A percentile compares a stretch with the other conserved stretches of the same genome.
Conservation (phyloP, 2,329 filamentous ascomycete species). For the Pleurostoma richardsiae region DNA sequence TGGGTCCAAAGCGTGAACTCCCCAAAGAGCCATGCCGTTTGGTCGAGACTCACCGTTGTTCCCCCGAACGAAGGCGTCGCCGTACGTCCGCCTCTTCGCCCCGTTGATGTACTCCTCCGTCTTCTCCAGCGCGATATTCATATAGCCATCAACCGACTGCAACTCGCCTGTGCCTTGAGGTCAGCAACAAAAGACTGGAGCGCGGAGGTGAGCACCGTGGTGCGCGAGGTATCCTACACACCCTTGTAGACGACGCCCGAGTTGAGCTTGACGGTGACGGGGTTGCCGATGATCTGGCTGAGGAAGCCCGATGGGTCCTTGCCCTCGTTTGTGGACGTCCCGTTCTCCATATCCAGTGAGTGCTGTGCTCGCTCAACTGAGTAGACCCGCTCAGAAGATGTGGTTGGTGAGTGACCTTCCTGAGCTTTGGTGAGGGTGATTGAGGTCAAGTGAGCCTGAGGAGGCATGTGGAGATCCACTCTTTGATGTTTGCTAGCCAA, state of each 20-base stretch:
- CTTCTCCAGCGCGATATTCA: constrained; percentile 98
- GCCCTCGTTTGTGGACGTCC: constrained; percentile 60
- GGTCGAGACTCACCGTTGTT: constrained; percentile 70
- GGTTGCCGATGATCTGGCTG: constrained; percentile 87
- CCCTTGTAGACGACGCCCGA: constrained; percentile 98
- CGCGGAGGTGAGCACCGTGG: background rate
- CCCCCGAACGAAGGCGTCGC: constrained; percentile 90
- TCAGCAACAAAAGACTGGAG: background rate
- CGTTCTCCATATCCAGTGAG: constrained; percentile 69
- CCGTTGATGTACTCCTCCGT: constrained; percentile 90
- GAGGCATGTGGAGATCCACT: too few relatives aligned
- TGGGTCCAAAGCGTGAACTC: too few relatives aligned
- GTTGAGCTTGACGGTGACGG: constrained; percentile 95
- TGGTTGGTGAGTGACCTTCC: too few relatives aligned
- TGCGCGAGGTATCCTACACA: constrained; percentile 27
- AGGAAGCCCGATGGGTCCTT: constrained; percentile 93
- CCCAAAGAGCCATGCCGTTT: too few relatives aligned
- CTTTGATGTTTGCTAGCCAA: too few relatives aligned
- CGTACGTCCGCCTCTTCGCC: constrained; percentile 74
- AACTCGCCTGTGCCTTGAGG: constrained; percentile 65
- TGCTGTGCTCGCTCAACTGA: too few relatives aligned
- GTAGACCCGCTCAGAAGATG: too few relatives aligned
- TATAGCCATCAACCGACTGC: constrained; percentile 96
- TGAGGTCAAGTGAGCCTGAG: too few relatives aligned
- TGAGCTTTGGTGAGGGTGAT: too few relatives aligned